Base-by-base conservation (phyloP, 192 early-diverging fungal species). In the Linnemannia exigua region DNA sequence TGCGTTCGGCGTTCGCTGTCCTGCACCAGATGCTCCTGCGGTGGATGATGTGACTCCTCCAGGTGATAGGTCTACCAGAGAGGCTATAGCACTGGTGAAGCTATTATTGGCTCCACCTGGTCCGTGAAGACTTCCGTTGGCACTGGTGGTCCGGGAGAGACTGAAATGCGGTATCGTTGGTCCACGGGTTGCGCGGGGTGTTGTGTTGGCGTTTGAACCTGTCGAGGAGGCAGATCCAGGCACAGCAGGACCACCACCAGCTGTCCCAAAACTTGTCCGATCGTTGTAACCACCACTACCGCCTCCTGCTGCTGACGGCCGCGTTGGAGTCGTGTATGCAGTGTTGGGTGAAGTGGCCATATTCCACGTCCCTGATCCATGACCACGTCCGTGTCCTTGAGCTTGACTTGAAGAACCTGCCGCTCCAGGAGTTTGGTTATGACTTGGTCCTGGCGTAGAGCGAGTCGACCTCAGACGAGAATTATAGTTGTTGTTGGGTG, bases 281-380 rank as follows among this genome's bases (percentile, higher is more conserved):
- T 76, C 46, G 8, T 50, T 76, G 75, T 25, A 28, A 9, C 75
- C 63, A 38, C 35, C 38, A 22, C 41, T 47, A 51, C 33, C 20
- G 22, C 67, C 36, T 69, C 37, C 67, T 41, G 52, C n/a, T 12
- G 74, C 17, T 4, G 80, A 63, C 9, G 46, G 66, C 41, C 81
- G 54, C 33, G 75, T 73, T 33, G 81, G 81, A 19, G 81, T 83
- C 8, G 76, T 83, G 66, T 77, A 77, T n/a, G 48, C 73, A 20
- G 67, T 68, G 28, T 74, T 77, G 4, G 81, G 81, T 15, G 81
- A 83, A 9, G 46, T 38, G 11, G 70, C 67, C 31, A 54, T 63
- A 28, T 70, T 72, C 44, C 77, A 46, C 7, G 54, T 67, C 6
- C 61, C 61, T 63, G 77, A 50, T 50, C 47, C 67, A 37, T 51